Base-by-base conservation (phyloP, 768 basidiomycete genomes). In the Gyrodon lividus region DNA sequence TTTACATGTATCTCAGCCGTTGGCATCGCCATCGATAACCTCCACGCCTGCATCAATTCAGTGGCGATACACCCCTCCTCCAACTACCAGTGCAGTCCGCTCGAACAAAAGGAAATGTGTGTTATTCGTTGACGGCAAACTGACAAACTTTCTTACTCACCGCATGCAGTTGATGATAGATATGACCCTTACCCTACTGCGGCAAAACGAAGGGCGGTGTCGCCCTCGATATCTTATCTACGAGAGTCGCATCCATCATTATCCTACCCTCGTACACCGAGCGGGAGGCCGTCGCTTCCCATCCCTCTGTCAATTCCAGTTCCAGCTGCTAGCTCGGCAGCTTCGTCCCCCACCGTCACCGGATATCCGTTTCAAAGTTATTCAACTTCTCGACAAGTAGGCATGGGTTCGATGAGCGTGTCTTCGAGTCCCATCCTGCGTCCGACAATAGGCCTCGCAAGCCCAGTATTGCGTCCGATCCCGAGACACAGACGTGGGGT, bases 51-150 rank as follows among this genome's bases (percentile, higher is more conserved):
- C 76, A 16, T 73, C 77, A 5, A 79, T 72, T 58, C 83, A 87
- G 50, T 92, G 89, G 89, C 79, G 89, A 40, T 84, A 84, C 59
- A 92, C 89, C 2, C 89, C 89, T 5, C 89, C 89, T 10, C 88
- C 89, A 8, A 89, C 86, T 2, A 81, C 82, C 1, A 86, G 84
- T 57, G 85, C 84, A 34, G 82, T 89, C 22, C 83, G 89, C 43
- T 84, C 83, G 14, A 90, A 86, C 62, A 92, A 92, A 67, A 83
- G 89, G 43, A 92, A 92, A 80, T 68, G 89, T 88, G 62, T 60
- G 68, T 51, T 28, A 40, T 46, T 42, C 52, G 31, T 16, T 43
- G 42, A 17, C 16, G 26, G 55, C 39, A 53, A 40, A 23, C 12
- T 23, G 31, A 40, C n/a, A 28, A n/a, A 5, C 38, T 22, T 6